Conservation (phyloP, 805 yeast genomes). For the Brettanomyces anomalus region DNA sequence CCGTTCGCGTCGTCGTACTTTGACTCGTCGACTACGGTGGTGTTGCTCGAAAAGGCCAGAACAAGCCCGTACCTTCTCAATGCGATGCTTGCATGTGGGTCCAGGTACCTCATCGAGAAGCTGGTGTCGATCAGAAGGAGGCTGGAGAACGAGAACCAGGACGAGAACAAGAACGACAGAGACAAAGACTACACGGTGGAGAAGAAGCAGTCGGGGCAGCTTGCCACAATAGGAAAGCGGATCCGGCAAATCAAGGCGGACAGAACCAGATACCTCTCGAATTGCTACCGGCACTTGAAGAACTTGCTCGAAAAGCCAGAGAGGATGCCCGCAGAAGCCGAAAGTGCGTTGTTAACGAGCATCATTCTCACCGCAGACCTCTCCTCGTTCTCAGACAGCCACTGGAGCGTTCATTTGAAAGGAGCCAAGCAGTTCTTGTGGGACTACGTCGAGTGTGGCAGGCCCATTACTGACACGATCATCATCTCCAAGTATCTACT, state of each 20-base stretch:
- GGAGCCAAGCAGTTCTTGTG: constrained; percentile 56
- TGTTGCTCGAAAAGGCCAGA: constrained; percentile 17
- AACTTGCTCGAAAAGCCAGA: constrained; percentile 30
- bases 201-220: background rate
- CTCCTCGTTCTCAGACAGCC: constrained; percentile 41
- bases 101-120: constrained; percentile 32
- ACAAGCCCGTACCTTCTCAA: constrained; percentile 53
- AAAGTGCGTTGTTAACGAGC: constrained; percentile 57
- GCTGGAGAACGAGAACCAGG: constrained; percentile 1
- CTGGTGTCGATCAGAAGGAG: constrained; percentile 4
- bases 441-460: constrained; percentile 26
- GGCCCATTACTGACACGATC: constrained; percentile 11
- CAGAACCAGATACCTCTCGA: constrained; percentile 52
- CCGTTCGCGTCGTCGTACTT: constrained; percentile 21
- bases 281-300: constrained; percentile 51
- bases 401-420: constrained; percentile 53
- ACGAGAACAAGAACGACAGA: too few species aligned
- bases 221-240: constrained; percentile 8
- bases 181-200: too few species aligned
- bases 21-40: constrained; percentile 19
- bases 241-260: constrained; percentile 40
- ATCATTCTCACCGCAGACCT: constrained; percentile 52
- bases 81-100: constrained; percentile 66
- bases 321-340: constrained; percentile 39
- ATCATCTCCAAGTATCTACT: constrained; percentile 25